Evolutionary conservation across 805 yeast species (phyloP), one percentile per base, ranked within the genome.

Genomic region (Yamadazyma phyllophila): DNA sequence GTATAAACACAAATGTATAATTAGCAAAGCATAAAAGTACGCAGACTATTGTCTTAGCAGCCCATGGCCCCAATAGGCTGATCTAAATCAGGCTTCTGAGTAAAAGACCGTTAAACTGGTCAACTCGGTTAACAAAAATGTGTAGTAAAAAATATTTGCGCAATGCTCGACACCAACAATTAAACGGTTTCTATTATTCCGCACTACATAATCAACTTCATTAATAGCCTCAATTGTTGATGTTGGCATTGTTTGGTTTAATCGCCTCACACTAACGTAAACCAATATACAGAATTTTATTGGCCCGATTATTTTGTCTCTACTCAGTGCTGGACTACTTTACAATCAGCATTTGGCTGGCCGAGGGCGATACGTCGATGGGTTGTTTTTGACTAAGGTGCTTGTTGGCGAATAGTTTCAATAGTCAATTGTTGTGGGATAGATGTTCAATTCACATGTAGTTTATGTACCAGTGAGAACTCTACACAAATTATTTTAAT

Each of bases 131-230:
- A 32, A 32, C 36, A 15, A 32, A 32, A 32, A 32, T 32, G 10
- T 32, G 36, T 32, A 32, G 13, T 32, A 39, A 39, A 39, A 39
- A 29, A 39, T 15, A 30, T 17, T 35, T n/a, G 17, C 26, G 20
- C 40, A 36, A 36, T 26, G 31, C 40, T 32, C 36, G 7, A 3
- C 15, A 32, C 14, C 29, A 36, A 39, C 33, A 39, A 39, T 39
- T 20, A 39, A 39, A 39, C 42, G 42, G 42, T 39, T 39, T 39
- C 24, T 15, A 39, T 29, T 39, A 30, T 39, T 17, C 16, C 26
- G 42, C 27, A 8, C 26, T 11, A 29, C 13, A 39, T 30, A 39
- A 29, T 29, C 42, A 26, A 39, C 42, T 20, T 26, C 42, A 39
- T 30, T 30, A 39, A 39, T 39, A 39, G 35, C 35, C 35, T 29